Evolutionary conservation across 176 grass and related monocot species (phyloP), one percentile per base, ranked within the genome.

Genomic region (Phragmites australis): DNA sequence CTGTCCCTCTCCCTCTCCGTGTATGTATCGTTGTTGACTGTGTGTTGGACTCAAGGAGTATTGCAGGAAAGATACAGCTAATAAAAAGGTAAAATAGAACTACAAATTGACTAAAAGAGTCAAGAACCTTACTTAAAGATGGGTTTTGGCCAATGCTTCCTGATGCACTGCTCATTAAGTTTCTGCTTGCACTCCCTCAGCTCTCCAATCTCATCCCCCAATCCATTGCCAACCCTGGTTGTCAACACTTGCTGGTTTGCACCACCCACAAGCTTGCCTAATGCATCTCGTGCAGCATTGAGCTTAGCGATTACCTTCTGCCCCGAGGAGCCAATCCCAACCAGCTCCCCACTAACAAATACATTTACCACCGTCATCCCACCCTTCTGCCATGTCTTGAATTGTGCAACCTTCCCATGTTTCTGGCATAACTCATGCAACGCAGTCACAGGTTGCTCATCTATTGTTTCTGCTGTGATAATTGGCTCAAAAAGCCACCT

Each of bases 291-390:
- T 22, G 89, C 82, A 7, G 89, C 94, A 76, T 94, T 97, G 22
- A 97, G 89, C 74, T 86, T 97, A 48, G 91, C 89, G 64, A 97
- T 93, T 25, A 34, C 75, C 87, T 88, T 94, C 55, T 97, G 91
- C 23, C 92, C 76, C 0, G 94, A 97, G 48, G 67, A 88, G 14
- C 89, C 91, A 74, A 79, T 85, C 45, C 89, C 94, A 51, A 97
- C 66, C 8, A 97, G 75, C 34, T 72, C 53, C 19, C 80, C 74
- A 37, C 77, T 87, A 49, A 94, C 49, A 84, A 94, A 77, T 54
- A 92, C 83, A 77, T 92, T 92, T 67, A 86, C 87, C 41, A 82
- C 55, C 6, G 75, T 85, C 26, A 51, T 80, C 57, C 88, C 80
- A 78, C 65, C 89, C 29, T 74, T 94, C 47, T 85, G 89, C 89